phyloP scores from a whole-genome alignment of 441 rosid species.

The Francoa sonchifolia region DNA sequence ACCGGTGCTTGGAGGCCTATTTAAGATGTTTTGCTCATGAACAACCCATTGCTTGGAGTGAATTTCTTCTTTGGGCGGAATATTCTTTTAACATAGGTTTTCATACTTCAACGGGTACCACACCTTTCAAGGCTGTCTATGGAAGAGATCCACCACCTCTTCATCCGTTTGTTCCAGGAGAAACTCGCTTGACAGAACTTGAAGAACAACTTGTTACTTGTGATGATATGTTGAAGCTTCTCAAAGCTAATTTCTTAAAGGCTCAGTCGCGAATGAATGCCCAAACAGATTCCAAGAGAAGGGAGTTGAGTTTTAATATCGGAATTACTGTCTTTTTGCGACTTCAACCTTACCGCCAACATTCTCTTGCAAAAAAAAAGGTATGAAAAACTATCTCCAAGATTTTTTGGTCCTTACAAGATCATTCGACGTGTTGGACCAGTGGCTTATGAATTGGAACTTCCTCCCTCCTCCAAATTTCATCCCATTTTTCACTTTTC shows the following conservation, averaged over 20 bases:
- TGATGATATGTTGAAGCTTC: not conserved
- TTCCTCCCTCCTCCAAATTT: not conserved
- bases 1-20: not conserved
- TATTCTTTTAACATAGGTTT: not conserved
- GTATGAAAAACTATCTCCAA: not conserved
- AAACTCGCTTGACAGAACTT: not conserved
- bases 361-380: not conserved
- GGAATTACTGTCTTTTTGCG: not conserved
- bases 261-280: not conserved
- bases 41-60: not conserved
- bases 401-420: not conserved
- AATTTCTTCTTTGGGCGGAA: not conserved
- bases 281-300: not conserved
- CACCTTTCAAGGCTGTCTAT: not conserved
- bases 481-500: not conserved
- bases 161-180: not conserved
- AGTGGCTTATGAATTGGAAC: not conserved
- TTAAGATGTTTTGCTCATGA: not conserved
- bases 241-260: not conserved
- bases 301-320: not conserved
- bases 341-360: not conserved
- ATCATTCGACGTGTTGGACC: not conserved
- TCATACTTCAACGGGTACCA: not conserved
- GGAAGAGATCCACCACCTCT: not conserved
- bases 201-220: not conserved